These are phyloP conservation scores for Ceraceosorus guamensis DNA, from an alignment of 1,284 basidiomycete genomes.

Conservation along the genomic window DNA sequence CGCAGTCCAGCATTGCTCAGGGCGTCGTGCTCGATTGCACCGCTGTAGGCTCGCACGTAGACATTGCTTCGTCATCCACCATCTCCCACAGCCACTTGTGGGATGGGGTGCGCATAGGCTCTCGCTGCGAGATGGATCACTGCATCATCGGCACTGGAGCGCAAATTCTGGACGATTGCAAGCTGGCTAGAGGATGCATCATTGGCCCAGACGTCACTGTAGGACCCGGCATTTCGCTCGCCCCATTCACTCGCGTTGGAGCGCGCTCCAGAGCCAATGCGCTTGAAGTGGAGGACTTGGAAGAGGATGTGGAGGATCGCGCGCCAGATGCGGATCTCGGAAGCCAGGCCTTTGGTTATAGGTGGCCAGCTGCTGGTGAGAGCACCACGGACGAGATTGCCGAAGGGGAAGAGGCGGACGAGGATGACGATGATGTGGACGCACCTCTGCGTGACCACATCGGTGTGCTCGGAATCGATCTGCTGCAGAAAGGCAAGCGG, in stretches of 20 bases:
- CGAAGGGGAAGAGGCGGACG: conserved; percentile 17
- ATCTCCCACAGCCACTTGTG: conserved; percentile 36
- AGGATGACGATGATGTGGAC: conserved; percentile 19
- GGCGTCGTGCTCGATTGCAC: conserved; percentile 62
- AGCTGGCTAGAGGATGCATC: conserved; percentile 53
- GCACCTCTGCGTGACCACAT: conserved; percentile 14
- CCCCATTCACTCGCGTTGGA: conserved; percentile 67
- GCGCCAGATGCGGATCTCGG: conserved; percentile 2
- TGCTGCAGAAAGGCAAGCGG: conserved; percentile 15
- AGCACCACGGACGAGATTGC: too few species aligned
- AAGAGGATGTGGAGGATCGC: conserved; percentile 20
- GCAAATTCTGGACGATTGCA: conserved; percentile 61
- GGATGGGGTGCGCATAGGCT: conserved; percentile 52
- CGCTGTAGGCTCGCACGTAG: conserved; percentile 68
- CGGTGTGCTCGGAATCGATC: too few species aligned
- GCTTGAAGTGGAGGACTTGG: conserved; percentile 2
- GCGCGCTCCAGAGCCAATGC: conserved; percentile 15
- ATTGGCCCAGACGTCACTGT: conserved; percentile 44
- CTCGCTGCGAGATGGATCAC: conserved; percentile 63
- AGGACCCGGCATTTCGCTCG: conserved; percentile 56
- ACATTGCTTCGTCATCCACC: conserved; percentile 54
- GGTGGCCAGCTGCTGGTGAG: too few species aligned
- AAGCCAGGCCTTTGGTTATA: too few species aligned
- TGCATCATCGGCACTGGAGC: conserved; percentile 64
- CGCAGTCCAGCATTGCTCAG: conserved; percentile 49